Percentiles rank a stretch among this genome's conserved stretches.
Conservation (phyloP, 1,284 basidiomycete species). For the Ustilago trichophora region DNA sequence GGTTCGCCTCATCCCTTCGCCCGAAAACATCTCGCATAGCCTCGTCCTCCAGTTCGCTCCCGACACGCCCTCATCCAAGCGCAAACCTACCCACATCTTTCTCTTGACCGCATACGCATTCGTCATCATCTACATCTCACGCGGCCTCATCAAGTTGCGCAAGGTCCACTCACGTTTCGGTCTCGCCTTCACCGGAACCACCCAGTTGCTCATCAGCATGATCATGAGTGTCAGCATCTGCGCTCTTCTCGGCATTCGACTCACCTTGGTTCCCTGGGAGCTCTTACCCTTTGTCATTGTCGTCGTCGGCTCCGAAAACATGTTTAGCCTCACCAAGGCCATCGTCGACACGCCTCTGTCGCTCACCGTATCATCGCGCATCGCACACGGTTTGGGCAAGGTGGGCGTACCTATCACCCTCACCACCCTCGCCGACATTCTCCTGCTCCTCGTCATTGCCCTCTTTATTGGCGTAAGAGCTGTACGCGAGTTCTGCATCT, state of each 20-base stretch:
- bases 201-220: conserved; percentile 89
- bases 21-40: conserved; percentile 47
- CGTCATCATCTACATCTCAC: conserved; percentile 80
- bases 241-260: conserved; percentile 81
- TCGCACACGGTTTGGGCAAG: conserved; percentile 84
- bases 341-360: conserved; percentile 88
- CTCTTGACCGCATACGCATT: conserved; percentile 83
- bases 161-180: conserved; percentile 87
- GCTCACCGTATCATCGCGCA: conserved; percentile 88
- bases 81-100: conserved; percentile 61
- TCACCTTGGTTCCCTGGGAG: conserved; percentile 87
- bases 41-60: conserved; percentile 53
- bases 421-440: conserved; percentile 87
- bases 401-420: conserved; percentile 90
- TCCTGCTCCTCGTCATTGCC: conserved; percentile 81
- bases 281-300: conserved; percentile 91
- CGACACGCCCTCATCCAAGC: conserved; percentile 25
- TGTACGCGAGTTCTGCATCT: conserved; percentile 90
- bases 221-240: conserved; percentile 92
- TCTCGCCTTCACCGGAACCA: conserved; percentile 89
- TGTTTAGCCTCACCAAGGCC: conserved; percentile 90
- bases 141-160: conserved; percentile 72
- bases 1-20: conserved; percentile 45
- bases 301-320: conserved; percentile 95
- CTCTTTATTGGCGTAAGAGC: conserved; percentile 78